Percentiles rank a stretch among this genome's conserved stretches.
phyloP scores from a whole-genome alignment of 352 stramenopile species.

The Pythium dissimile region DNA sequence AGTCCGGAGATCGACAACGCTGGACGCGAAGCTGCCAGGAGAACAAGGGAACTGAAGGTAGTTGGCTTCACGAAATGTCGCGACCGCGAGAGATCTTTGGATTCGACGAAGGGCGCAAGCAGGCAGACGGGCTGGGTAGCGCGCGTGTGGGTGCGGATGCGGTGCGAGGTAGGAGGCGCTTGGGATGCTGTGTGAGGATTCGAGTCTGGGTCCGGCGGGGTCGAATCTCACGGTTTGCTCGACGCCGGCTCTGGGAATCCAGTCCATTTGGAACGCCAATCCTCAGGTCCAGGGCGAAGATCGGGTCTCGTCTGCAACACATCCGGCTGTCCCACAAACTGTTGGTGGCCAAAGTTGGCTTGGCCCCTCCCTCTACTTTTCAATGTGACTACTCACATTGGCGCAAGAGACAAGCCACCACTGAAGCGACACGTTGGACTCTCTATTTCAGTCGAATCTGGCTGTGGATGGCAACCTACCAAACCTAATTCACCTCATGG shows the following conservation, averaged over 20 bases:
- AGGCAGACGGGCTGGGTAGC: not conserved
- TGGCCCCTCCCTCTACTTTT: slow-evolving; percentile 9
- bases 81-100: not conserved
- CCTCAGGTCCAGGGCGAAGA: too few species aligned
- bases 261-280: too few species aligned
- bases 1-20: not conserved
- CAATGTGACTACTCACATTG: slow-evolving; percentile 2
- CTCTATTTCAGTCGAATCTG: slow-evolving; percentile 2
- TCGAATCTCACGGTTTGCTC: not conserved
- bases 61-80: too few species aligned
- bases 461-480: slow-evolving; percentile 1
- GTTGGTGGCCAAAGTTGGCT: slow-evolving; percentile 21
- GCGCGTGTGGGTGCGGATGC: not conserved
- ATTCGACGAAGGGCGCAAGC: not conserved
- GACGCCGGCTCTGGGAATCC: too few species aligned
- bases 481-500: slow-evolving; percentile 7
- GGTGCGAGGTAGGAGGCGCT: not conserved
- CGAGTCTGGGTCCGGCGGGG: not conserved
- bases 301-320: slow-evolving; percentile 8
- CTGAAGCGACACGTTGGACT: not conserved
- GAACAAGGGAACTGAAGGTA: not conserved
- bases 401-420: slow-evolving; percentile 7
- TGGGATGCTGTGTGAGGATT: slow-evolving; percentile 11
- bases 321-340: slow-evolving; percentile 22
- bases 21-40: not conserved